Base-by-base conservation (phyloP, 2,329 filamentous ascomycete species). In the Hypoxylon sp. region DNA sequence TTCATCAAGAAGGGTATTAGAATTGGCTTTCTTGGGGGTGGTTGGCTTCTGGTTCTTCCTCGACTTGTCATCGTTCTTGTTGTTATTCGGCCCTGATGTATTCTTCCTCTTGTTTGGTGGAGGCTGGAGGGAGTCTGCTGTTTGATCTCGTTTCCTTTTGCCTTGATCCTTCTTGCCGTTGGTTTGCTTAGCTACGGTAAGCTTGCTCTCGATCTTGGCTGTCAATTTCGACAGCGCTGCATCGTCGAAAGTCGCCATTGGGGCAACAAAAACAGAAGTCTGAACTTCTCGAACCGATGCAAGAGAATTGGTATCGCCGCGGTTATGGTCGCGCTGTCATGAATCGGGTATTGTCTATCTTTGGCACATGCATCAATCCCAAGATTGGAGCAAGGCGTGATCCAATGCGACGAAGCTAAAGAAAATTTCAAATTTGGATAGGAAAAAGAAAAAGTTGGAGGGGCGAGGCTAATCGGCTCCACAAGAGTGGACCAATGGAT, bases 131-230 rank as follows among this genome's bases (percentile, higher is more conserved):
- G 56, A 17, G 29, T 76, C 74, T 50, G 61, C 29, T 6, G 68
- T 67, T 37, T 82, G 77, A 75, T 86, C 84, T 48, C 81, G 76
- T 79, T 86, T 86, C 69, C 82, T 79, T 54, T 82, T 79, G 70
- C 73, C 73, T 71, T 69, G 72, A 63, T 68, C 76, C 42, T 62
- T 75, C 56, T 62, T 70, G 39, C 39, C 44, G 11, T 56, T 44
- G 32, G 13, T 67, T 62, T 78, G 71, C 65, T 81, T 80, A 47
- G 78, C 72, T 50, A 79, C 75, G 39, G 79, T 76, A 69, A 90
- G 80, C 60, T 82, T 83, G 72, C 85, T 81, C 72, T 89, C 86
- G 68, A 90, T 87, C 75, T 84, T 86, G 35, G 84, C 82, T 4
- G 87, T 89, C 73, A 90, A 77, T 65, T 85, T 81, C 6, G 82